Evolutionary conservation across 306 rosid species (phyloP), one percentile per base, ranked within the genome.

Genomic region (Lathyrus oleraceus): DNA sequence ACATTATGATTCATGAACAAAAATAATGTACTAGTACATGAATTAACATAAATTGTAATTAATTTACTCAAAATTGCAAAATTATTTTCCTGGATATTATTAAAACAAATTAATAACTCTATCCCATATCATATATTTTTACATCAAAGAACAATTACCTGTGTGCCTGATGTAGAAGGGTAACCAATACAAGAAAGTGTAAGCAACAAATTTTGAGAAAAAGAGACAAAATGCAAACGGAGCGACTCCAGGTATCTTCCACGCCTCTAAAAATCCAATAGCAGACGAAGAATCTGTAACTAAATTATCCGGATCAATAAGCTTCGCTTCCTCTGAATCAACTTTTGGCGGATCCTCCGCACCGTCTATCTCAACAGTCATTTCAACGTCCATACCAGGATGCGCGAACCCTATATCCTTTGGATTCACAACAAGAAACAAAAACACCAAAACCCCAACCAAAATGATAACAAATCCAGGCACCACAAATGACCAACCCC

Each of bases 401-500:
- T 65, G 48, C 81, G 35, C 82, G 65, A 85, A 89, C 17, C 95
- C 97, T 78, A 85, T 40, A 73, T 86, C 88, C 70, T 79, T 81
- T 0, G 97, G 97, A 36, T 75, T 83, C 65, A 77, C 96, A 65
- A 87, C 91, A 65, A 95, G 99, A 81, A 95, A 89, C 66, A 85
- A 19, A 72, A 78, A 86, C 61, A 91, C 95, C 61, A 94, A 70
- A 80, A 86, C 52, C 43, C 86, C 96, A 1, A 85, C 80, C 10
- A 85, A 66, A 81, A 94, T 86, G 52, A 87, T 89, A 73, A 95
- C 52, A 62, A 85, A 3, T 47, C 97, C 97, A 19, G 97, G 96
- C 70, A 89, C 74, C 76, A 89, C 76, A 86, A 94, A 91, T 20
- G 99, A 91, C 97, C 97, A 91, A 65, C 99, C 99, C 99, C 99